These are phyloP conservation scores for Mesembryanthemum crystallinum DNA, from an alignment of 148 eudicot genomes.

Conservation along the genomic window DNA sequence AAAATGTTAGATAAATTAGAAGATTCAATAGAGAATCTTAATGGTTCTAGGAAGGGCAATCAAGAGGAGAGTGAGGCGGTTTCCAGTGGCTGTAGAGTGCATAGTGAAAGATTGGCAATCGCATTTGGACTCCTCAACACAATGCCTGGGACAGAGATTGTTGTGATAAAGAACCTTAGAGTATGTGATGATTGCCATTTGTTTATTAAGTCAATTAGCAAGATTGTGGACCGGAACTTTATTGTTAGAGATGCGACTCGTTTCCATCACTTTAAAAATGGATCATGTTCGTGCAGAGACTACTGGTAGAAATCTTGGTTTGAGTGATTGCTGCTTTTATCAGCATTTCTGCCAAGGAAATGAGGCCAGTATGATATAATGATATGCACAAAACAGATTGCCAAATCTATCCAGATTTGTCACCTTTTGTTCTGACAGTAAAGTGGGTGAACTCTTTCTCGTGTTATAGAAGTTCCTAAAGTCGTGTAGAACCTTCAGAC, in stretches of 20 bases:
- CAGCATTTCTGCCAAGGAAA: not conserved
- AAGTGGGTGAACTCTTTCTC: not conserved
- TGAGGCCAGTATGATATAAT: not conserved
- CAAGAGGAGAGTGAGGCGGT: slow-evolving; percentile 26
- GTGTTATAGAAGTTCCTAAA: not conserved
- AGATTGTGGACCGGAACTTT: slow-evolving; percentile 48
- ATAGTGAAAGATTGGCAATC: slow-evolving; percentile 74
- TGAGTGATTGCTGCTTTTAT: not conserved
- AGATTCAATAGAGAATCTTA: slow-evolving; percentile 30
- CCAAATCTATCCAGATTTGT: not conserved
- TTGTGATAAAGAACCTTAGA: slow-evolving; percentile 78
- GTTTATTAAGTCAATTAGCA: slow-evolving; percentile 66
- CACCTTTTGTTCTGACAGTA: not conserved
- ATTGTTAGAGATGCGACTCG: slow-evolving; percentile 77
- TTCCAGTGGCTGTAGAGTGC: slow-evolving; percentile 40
- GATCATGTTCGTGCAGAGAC: slow-evolving; percentile 73
- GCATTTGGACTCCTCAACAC: slow-evolving; percentile 59
- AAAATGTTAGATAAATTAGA: slow-evolving; percentile 51
- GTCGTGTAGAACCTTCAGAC: not conserved
- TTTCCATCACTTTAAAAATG: slow-evolving; percentile 68
- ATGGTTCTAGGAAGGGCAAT: slow-evolving; percentile 16
- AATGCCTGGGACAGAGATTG: slow-evolving; percentile 39
- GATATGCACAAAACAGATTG: not conserved
- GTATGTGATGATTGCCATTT: slow-evolving; percentile 74
- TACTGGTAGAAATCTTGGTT: slow-evolving; percentile 44